Base-by-base conservation (phyloP, 2,329 filamentous ascomycete species). In the Elsinoe necatrix region DNA sequence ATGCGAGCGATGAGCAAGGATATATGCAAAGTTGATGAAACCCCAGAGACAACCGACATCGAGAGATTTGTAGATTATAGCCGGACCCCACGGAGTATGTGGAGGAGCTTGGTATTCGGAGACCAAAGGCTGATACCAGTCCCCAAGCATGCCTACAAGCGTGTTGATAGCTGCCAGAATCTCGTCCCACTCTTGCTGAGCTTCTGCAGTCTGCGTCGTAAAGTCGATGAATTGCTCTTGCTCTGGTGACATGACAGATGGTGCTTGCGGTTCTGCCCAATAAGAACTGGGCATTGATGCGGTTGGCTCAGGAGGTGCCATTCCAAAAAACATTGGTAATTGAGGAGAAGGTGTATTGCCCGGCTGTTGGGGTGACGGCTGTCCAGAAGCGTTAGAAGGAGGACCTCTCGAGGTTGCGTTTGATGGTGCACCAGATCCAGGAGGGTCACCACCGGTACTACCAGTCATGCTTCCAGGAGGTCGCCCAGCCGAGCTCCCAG, bases 41-140 rank as follows among this genome's bases (percentile, higher is more conserved):
- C 87, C 83, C 89, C 90, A 95, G 20, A 96, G 78, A 31, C 88
- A 86, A 2, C 87, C 88, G 61, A 97, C 86, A n/a, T 86, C 85
- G 68, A 89, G 92, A 1, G 87, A 92, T 27, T 88, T 82, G 67
- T 95, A 96, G 61, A 89, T 83, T 5, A 90, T 73, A 0, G 88
- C 86, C 1, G 82, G 80, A 0, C 93, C 92, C 66, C 96, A 98
- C 0, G 92, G 89, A 1, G 89, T 85, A 14, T 74, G 65, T 60
- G 80, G 69, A 48, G 83, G 77, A 54, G 82, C 71, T 57, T 78
- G 76, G 55, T 83, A 81, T 60, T 93, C 89, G 1, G 83, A 73
- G 1, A 81, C 80, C 18, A 97, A 72, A 1, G 89, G 85, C 60
- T 86, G 80, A 69, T 95, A 97, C 42, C 87, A 83, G 4, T 83